These are phyloP conservation scores for Oidiodendron maius DNA, from an alignment of 495 filamentous ascomycete species.

Conservation along the genomic window DNA sequence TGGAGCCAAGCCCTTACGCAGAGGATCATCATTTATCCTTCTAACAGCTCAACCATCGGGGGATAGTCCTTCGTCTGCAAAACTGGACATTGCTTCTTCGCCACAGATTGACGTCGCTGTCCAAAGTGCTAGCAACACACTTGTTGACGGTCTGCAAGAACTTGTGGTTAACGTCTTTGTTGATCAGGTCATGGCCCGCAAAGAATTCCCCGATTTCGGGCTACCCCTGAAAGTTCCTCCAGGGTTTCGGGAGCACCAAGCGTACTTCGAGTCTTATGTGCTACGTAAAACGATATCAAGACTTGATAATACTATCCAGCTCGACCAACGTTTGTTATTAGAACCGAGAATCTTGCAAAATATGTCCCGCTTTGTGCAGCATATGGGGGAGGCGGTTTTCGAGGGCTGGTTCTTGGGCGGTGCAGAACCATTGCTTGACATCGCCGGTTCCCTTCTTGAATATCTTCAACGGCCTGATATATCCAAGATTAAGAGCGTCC, in stretches of 20 bases:
- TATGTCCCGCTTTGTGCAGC: conserved; percentile 67
- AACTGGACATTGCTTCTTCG: conserved; percentile 55
- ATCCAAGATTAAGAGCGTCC: conserved; percentile 71
- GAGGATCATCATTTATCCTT: conserved; percentile 85
- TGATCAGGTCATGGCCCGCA: conserved; percentile 73
- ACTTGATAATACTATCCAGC: conserved; percentile 60
- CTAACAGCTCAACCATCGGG: conserved; percentile 63
- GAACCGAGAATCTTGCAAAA: conserved; percentile 85
- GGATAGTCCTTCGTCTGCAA: conserved; percentile 48
- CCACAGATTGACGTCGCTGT: conserved; percentile 45
- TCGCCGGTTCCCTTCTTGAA: conserved; percentile 77
- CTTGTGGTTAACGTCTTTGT: conserved; percentile 71
- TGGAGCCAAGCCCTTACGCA: conserved; percentile 53
- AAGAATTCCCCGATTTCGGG: conserved; percentile 87
- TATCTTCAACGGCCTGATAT: conserved; percentile 85
- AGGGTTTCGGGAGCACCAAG: conserved; percentile 87
- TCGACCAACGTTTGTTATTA: conserved; percentile 63
- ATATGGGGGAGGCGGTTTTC: conserved; percentile 83
- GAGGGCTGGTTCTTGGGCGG: conserved; percentile 95
- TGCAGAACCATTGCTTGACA: conserved; percentile 75
- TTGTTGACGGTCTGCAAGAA: conserved; percentile 71
- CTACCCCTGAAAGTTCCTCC: conserved; percentile 86
- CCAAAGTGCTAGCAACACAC: conserved; percentile 53
- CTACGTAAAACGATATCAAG: conserved; percentile 68
- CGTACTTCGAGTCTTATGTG: conserved; percentile 89